Evolutionary conservation across 1,284 basidiomycete genomes (phyloP).

Genomic region (Marasmius sp.): DNA sequence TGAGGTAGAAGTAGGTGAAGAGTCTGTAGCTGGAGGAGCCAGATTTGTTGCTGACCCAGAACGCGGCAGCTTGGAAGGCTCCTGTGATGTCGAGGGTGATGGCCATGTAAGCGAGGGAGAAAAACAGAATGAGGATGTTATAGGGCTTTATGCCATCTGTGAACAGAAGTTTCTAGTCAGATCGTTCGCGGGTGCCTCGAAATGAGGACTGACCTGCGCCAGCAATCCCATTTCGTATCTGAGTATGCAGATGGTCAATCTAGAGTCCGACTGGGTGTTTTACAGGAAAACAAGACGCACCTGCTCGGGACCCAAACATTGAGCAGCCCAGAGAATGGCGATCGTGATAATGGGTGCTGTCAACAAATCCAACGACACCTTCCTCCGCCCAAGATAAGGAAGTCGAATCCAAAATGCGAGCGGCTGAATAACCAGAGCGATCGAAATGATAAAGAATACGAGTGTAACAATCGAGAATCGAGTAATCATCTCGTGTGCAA

Average conservation of each 20-base stretch:
- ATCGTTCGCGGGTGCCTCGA: constrained; percentile 1
- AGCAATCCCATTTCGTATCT: constrained; percentile 44
- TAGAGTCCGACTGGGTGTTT: not conserved
- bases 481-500: constrained; percentile 35
- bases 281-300: constrained; percentile 3
- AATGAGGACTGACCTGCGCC: constrained; percentile 22
- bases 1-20: constrained; percentile 77
- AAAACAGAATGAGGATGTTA: constrained; percentile 92
- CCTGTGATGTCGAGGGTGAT: constrained; percentile 92
- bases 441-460: constrained; percentile 74
- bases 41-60: constrained; percentile 81
- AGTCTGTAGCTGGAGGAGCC: constrained; percentile 70
- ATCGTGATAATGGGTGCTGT: constrained; percentile 82
- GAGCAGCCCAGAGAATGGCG: constrained; percentile 73
- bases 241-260: constrained; percentile 36
- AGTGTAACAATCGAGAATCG: constrained; percentile 63
- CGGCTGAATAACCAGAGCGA: constrained; percentile 69
- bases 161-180: not conserved
- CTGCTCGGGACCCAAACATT: constrained; percentile 60
- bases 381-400: constrained; percentile 25
- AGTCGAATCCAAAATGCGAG: constrained; percentile 50
- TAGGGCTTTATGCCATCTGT: constrained; percentile 86
- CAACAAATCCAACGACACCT: constrained; percentile 63
- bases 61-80: constrained; percentile 83
- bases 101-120: constrained; percentile 92